phyloP scores from a whole-genome alignment of 768 basidiomycete genomes.

The Aureoboletus auriporus region DNA sequence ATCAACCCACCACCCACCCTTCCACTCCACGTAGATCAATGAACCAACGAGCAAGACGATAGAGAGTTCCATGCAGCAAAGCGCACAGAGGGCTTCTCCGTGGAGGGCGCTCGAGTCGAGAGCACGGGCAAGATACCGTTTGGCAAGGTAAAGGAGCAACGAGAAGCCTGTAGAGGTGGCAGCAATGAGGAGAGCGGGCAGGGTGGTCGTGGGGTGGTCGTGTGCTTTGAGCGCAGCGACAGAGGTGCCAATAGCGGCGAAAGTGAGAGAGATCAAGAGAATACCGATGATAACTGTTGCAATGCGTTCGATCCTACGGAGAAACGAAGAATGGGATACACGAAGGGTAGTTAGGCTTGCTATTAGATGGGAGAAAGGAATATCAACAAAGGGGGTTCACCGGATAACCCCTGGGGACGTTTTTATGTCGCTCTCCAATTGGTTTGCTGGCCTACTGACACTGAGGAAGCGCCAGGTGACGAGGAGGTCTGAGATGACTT shows the following conservation, averaged over 20 bases:
- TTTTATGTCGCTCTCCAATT: slow-evolving; percentile 7
- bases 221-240: slow-evolving; percentile 33
- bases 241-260: slow-evolving; percentile 36
- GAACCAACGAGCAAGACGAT: slow-evolving; percentile 40
- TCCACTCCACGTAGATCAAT: slow-evolving; percentile 37
- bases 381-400: slow-evolving; percentile 1
- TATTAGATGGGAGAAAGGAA: not conserved
- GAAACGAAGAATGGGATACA: not conserved
- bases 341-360: not conserved
- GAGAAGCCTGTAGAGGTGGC: slow-evolving; percentile 37
- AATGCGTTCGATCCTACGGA: slow-evolving; percentile 34
- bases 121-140: slow-evolving; percentile 41
- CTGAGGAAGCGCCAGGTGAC: slow-evolving; percentile 43
- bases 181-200: slow-evolving; percentile 41
- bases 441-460: slow-evolving; percentile 32
- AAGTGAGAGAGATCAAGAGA: slow-evolving; percentile 34
- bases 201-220: slow-evolving; percentile 35
- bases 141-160: slow-evolving; percentile 40
- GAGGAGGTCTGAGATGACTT: slow-evolving; percentile 41
- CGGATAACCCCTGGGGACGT: slow-evolving; percentile 9
- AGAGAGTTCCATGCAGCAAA: slow-evolving; percentile 43
- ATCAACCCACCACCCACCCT: slow-evolving; percentile 49
- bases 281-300: slow-evolving; percentile 34
- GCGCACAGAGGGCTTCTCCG: slow-evolving; percentile 42
- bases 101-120: slow-evolving; percentile 43